Conservation (phyloP, 768 basidiomycete species). For the Pleurotus pulmonarius region DNA sequence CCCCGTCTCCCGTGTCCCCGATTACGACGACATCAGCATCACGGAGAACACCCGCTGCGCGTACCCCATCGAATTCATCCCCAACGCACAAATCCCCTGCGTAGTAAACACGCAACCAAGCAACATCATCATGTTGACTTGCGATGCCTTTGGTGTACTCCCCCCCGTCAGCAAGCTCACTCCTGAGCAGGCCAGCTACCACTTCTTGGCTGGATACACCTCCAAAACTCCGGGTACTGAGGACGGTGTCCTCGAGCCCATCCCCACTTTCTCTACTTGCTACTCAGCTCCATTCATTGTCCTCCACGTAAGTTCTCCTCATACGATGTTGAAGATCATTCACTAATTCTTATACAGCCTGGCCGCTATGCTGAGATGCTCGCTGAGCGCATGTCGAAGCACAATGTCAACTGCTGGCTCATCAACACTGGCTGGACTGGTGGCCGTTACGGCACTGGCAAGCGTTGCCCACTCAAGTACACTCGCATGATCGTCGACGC, state of each 20-base stretch:
- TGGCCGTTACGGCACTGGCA: conserved; percentile 88
- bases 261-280: conserved; percentile 98
- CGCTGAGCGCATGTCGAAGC: conserved; percentile 86
- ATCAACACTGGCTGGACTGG: conserved; percentile 99
- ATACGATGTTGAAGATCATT: background rate
- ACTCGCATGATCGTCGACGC: conserved; percentile 97
- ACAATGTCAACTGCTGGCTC: conserved; percentile 93
- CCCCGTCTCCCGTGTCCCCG: conserved; percentile 74
- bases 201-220: conserved; percentile 97
- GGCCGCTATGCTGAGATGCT: conserved; percentile 97
- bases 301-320: conserved; percentile 64
- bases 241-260: conserved; percentile 96
- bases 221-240: conserved; percentile 99
- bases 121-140: conserved; percentile 96
- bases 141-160: conserved; percentile 97
- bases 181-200: conserved; percentile 94
- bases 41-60: conserved; percentile 99
- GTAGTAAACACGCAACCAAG: conserved; percentile 80
- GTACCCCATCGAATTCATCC: conserved; percentile 97
- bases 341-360: conserved; percentile 43
- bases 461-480: conserved; percentile 96
- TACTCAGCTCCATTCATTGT: conserved; percentile 99
- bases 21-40: conserved; percentile 95
- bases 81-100: conserved; percentile 94
- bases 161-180: conserved; percentile 93